phyloP scores from a whole-genome alignment of 2,329 filamentous ascomycete genomes.

The Albifimbria verrucaria region DNA sequence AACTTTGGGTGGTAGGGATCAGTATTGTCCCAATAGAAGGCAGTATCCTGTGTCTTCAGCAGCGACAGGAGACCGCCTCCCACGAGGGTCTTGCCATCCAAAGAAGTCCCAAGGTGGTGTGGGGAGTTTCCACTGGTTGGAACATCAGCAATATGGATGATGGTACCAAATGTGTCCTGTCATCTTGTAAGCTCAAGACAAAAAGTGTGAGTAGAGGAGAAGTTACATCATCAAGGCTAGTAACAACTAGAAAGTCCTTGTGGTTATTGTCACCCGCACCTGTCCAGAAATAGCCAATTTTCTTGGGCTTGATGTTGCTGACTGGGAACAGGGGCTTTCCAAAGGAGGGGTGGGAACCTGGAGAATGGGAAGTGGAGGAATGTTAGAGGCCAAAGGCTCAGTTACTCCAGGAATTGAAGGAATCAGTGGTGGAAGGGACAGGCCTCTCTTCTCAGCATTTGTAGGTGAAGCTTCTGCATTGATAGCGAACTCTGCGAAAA shows the following conservation, averaged over 20 bases:
- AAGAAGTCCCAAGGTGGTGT: slow-evolving; percentile 53
- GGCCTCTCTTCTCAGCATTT: slow-evolving; percentile 13
- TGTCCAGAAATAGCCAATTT: slow-evolving; percentile 64
- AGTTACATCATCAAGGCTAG: slow-evolving; percentile 54
- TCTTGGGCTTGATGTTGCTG: slow-evolving; percentile 59
- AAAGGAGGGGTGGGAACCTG: slow-evolving; percentile 58
- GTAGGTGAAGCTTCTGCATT: slow-evolving; percentile 13
- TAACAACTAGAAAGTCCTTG: slow-evolving; percentile 56
- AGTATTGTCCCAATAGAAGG: slow-evolving; percentile 58
- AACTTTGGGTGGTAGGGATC: slow-evolving; percentile 58
- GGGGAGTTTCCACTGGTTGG: slow-evolving; percentile 58
- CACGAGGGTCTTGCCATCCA: slow-evolving; percentile 55
- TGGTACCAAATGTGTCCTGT: slow-evolving; percentile 57
- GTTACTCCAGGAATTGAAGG: slow-evolving; percentile 58
- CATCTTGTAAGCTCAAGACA: slow-evolving; percentile 1
- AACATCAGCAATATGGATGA: slow-evolving; percentile 56
- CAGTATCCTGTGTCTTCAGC: slow-evolving; percentile 59
- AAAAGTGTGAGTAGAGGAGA: not conserved
- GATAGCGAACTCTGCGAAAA: slow-evolving; percentile 13
- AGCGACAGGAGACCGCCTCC: slow-evolving; percentile 57
- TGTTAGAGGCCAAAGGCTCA: slow-evolving; percentile 46
- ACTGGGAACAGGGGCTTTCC: slow-evolving; percentile 49
- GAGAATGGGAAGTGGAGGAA: slow-evolving; percentile 54
- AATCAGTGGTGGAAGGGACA: slow-evolving; percentile 52
- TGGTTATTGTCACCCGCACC: slow-evolving; percentile 58